phyloP scores from a whole-genome alignment of 2,329 filamentous ascomycete genomes.

The Fusarium euwallaceae region DNA sequence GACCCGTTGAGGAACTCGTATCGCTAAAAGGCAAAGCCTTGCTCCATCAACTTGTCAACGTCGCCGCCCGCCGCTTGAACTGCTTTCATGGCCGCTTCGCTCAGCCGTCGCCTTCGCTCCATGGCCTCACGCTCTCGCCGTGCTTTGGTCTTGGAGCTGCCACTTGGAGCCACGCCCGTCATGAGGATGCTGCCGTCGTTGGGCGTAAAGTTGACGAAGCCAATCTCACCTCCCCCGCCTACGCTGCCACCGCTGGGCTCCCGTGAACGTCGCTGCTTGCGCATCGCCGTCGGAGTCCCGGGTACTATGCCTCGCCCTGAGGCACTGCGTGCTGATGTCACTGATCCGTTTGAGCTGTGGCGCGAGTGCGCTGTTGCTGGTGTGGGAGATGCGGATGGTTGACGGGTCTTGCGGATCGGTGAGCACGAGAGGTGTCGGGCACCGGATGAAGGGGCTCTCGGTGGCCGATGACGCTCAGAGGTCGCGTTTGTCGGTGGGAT shows the following conservation, averaged over 20 bases:
- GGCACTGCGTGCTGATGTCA: slow-evolving; percentile 52
- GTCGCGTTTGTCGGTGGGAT: slow-evolving; percentile 36
- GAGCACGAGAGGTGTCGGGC: slow-evolving; percentile 61
- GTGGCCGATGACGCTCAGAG: slow-evolving; percentile 59
- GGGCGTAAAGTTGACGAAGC: slow-evolving; percentile 93
- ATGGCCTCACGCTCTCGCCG: slow-evolving; percentile 87
- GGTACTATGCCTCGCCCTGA: slow-evolving; percentile 54
- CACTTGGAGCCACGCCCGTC: slow-evolving; percentile 90
- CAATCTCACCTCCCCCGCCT: slow-evolving; percentile 54
- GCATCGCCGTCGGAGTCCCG: slow-evolving; percentile 56
- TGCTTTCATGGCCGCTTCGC: slow-evolving; percentile 76
- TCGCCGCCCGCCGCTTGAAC: slow-evolving; percentile 80
- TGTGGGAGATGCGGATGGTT: slow-evolving; percentile 57
- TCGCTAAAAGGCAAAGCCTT: slow-evolving; percentile 60
- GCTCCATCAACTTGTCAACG: slow-evolving; percentile 64
- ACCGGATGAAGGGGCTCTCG: slow-evolving; percentile 67
- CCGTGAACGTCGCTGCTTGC: slow-evolving; percentile 56
- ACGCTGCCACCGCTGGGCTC: slow-evolving; percentile 50
- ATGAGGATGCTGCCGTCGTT: slow-evolving; percentile 83
- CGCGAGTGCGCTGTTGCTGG: slow-evolving; percentile 53
- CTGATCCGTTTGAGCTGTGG: slow-evolving; percentile 56
- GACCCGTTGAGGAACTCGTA: slow-evolving; percentile 4
- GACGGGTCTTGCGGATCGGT: slow-evolving; percentile 58
- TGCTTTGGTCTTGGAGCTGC: slow-evolving; percentile 95
- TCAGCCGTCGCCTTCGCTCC: slow-evolving; percentile 78